Evolutionary conservation across 352 stramenopile species (phyloP).

Genomic region (Elongisporangium anandrum): DNA sequence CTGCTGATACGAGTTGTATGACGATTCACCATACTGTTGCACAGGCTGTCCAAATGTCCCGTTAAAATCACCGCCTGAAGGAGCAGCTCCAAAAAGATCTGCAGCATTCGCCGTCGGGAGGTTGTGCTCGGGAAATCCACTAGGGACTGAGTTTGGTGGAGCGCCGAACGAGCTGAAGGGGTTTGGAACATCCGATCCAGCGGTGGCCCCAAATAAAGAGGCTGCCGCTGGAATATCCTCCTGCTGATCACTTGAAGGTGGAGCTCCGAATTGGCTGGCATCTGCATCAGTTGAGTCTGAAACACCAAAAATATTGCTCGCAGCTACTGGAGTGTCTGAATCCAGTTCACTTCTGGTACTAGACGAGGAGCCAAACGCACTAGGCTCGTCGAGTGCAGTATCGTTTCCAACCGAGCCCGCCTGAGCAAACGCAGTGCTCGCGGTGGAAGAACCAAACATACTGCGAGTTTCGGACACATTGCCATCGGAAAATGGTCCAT

Average conservation of each 20-base stretch:
- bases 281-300: slow-evolving; percentile 3
- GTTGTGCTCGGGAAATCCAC: slow-evolving; percentile 31
- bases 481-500: slow-evolving; percentile 50
- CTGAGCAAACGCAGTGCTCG: slow-evolving; percentile 20
- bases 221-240: slow-evolving; percentile 35
- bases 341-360: slow-evolving; percentile 23
- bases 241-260: slow-evolving; percentile 2
- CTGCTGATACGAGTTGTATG: slow-evolving; percentile 36
- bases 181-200: slow-evolving; percentile 36
- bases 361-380: slow-evolving; percentile 19
- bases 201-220: slow-evolving; percentile 59
- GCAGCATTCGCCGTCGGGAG: slow-evolving; percentile 44
- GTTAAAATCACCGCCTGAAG: slow-evolving; percentile 25
- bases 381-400: slow-evolving; percentile 9
- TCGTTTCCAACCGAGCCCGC: slow-evolving; percentile 20
- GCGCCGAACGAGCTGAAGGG: slow-evolving; percentile 46
- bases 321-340: background rate
- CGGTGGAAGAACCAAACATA: slow-evolving; percentile 39
- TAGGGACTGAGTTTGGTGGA: slow-evolving; percentile 2
- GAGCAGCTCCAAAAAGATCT: slow-evolving; percentile 50
- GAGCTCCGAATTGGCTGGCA: background rate
- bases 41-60: slow-evolving; percentile 24
- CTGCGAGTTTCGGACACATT: slow-evolving; percentile 55
- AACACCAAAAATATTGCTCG: background rate
- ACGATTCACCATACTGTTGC: slow-evolving; percentile 18